Evolutionary conservation across 2,329 filamentous ascomycete genomes (phyloP), one percentile per base, ranked within the genome.

Genomic region (Talaromyces sp.): DNA sequence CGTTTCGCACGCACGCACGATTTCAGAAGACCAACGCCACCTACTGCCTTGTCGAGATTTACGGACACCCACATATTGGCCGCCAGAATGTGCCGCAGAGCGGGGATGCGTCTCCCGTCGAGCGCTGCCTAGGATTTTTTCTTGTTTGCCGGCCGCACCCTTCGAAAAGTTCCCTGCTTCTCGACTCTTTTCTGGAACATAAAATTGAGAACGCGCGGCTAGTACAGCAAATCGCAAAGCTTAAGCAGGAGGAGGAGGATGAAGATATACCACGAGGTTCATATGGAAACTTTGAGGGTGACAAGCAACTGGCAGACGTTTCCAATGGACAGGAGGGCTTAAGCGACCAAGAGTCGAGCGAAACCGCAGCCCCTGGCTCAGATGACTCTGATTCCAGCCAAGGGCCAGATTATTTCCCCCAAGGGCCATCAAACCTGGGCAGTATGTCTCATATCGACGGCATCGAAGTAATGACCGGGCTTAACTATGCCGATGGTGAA

Each of bases 141-240:
- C 89, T 97, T 80, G 93, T 96, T 86, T 86, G 90, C 8, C 84
- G 92, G 17, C 90, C 90, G 1, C 96, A 97, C 70, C 91, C 91
- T 4, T 95, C 89, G 27, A 92, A 89, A 74, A 96, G 93, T 67
- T 87, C 91, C 1, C 84, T 84, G 3, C 80, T 97, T 10, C 80
- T 97, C 17, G 92, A 97, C 74, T 95, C 91, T 0, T 97, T 97
- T 65, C 80, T 97, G 24, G 93, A 97, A 70, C 92, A 97, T 76
- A 97, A 97, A 74, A 93, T 96, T 49, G 93, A 97, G 71, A 96
- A 97, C 65, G 91, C 96, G 75, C 85, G 92, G 4, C 75, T 97
- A 44, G 86, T 85, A 65, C 88, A 90, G 63, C 86, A 90, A 39
- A 96, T 97, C 56, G 86, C 88, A 16, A 91, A 95, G 73, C 78